Percentiles rank a stretch among this genome's conserved stretches.
Evolutionary conservation across 345 rosid species (phyloP).

Genomic region (Syzygium jambos): DNA sequence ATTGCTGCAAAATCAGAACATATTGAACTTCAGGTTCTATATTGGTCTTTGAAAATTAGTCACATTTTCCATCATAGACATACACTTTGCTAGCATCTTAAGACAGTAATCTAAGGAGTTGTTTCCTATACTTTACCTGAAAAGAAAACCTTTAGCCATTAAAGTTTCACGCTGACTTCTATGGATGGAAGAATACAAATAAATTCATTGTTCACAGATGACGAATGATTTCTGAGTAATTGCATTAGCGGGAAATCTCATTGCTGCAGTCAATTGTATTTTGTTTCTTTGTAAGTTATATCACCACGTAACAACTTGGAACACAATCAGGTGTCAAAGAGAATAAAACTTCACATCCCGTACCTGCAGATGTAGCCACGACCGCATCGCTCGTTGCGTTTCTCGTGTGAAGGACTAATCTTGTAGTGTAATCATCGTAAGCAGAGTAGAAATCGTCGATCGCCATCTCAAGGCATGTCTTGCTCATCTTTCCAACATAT

Average conservation of each 20-base stretch:
- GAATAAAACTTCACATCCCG: not conserved
- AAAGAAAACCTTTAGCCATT: not conserved
- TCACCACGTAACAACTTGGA: not conserved
- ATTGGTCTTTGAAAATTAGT: not conserved
- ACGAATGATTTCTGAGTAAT: not conserved
- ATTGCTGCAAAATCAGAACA: constrained; percentile 14
- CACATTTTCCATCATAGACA: not conserved
- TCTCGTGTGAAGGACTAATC: constrained; percentile 24
- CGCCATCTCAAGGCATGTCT: constrained; percentile 46
- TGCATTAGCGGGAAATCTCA: not conserved
- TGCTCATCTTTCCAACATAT: not conserved
- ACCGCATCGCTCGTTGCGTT: constrained; percentile 36
- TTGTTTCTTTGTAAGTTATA: not conserved
- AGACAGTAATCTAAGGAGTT: not conserved
- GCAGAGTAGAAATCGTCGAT: constrained; percentile 40
- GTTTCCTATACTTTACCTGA: not conserved
- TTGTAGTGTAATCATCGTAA: constrained; percentile 26
- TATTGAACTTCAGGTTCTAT: not conserved
- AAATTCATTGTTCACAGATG: not conserved
- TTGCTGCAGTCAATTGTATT: not conserved
- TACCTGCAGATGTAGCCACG: constrained; percentile 57
- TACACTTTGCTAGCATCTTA: not conserved
- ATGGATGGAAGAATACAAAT: not conserved
- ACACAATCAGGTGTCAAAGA: not conserved
- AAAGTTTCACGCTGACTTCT: not conserved